phyloP scores from a whole-genome alignment of 73 alveolate genomes.

The Paramecium primaurelia region DNA sequence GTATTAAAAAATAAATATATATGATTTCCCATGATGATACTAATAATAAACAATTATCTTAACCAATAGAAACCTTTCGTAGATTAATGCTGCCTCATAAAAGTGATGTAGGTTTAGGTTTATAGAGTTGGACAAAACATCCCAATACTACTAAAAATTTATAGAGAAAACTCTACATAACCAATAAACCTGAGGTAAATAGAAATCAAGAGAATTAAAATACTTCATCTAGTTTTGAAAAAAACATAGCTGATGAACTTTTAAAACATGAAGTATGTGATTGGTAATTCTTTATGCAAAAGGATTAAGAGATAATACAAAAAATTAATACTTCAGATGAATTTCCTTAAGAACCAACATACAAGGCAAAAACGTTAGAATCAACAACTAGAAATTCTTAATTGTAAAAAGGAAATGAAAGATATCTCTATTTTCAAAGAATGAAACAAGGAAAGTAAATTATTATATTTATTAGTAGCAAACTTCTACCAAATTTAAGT shows the following conservation, averaged over 20 bases:
- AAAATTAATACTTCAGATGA: neutral
- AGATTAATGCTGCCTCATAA: neutral
- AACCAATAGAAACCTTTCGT: neutral
- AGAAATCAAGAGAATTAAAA: neutral
- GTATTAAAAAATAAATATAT: neutral
- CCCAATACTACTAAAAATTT: neutral
- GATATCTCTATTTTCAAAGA: neutral
- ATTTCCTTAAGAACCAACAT: neutral
- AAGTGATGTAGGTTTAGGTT: neutral
- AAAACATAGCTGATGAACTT: neutral
- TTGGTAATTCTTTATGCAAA: conserved; percentile 7
- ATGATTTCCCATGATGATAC: neutral
- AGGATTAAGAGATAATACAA: neutral
- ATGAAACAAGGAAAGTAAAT: conserved; percentile 33
- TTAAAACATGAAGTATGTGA: neutral
- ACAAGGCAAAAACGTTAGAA: neutral
- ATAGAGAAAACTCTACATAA: neutral
- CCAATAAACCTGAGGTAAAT: neutral
- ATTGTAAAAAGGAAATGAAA: neutral
- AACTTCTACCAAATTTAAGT: neutral
- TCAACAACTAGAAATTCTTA: neutral
- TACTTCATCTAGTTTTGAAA: neutral
- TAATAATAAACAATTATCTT: neutral
- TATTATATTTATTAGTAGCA: neutral
- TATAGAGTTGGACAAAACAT: neutral